Percentiles rank a stretch among this genome's conserved stretches.
Conservation (phyloP, 2,329 filamentous ascomycete genomes). For the Thelonectria blattea region DNA sequence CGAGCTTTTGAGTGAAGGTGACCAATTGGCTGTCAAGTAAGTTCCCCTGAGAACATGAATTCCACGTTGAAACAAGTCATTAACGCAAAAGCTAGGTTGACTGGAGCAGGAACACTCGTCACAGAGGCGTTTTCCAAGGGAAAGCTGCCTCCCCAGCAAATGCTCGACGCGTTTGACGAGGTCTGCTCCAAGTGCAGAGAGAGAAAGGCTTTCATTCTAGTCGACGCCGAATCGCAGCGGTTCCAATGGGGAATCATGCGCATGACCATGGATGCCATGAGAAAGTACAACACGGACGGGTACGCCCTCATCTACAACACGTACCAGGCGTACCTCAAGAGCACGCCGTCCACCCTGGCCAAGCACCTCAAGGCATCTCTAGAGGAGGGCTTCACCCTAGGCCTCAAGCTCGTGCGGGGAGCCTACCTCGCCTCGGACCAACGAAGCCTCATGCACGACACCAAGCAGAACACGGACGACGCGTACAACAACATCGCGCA, state of each 20-base stretch:
- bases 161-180: constrained; percentile 49
- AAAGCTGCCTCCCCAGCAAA: constrained; percentile 46
- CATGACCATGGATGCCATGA: constrained; percentile 44
- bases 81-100: constrained; percentile 40
- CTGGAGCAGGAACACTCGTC: constrained; percentile 50
- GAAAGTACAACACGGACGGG: constrained; percentile 47
- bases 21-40: constrained; percentile 48
- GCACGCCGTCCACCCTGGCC: constrained; percentile 49
- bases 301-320: constrained; percentile 53
- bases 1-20: constrained; percentile 41
- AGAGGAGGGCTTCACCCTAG: constrained; percentile 56
- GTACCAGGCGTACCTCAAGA: constrained; percentile 63
- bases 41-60: constrained; percentile 11
- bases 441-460: constrained; percentile 57
- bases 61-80: not conserved
- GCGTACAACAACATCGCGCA: constrained; percentile 57
- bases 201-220: constrained; percentile 49
- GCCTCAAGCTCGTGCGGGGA: constrained; percentile 62
- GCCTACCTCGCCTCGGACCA: constrained; percentile 61
- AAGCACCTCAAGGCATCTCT: constrained; percentile 53
- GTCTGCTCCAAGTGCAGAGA: constrained; percentile 47
- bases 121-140: constrained; percentile 45
- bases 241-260: constrained; percentile 49
- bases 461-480: constrained; percentile 58
- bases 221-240: constrained; percentile 54